A percentile compares a stretch with the other conserved stretches of the same genome.
phyloP scores from a whole-genome alignment of 73 alveolate genomes.

The Tetrahymena malaccensis region DNA sequence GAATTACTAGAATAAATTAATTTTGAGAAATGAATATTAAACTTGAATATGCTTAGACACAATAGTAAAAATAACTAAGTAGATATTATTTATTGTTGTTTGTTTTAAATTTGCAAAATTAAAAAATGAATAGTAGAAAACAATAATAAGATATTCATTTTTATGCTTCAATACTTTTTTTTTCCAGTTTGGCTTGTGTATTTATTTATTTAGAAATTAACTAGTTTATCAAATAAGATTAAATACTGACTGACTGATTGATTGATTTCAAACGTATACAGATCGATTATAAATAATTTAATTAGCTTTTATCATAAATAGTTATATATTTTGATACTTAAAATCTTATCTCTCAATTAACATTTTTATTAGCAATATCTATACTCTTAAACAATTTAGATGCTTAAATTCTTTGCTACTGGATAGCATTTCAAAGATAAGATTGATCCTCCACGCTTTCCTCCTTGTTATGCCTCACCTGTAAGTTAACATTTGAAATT shows the following conservation, averaged over 20 bases:
- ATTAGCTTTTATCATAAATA: not conserved
- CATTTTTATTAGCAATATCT: not conserved
- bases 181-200: no score
- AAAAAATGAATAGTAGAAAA: not conserved
- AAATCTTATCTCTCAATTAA: not conserved
- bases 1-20: not conserved
- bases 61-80: not conserved
- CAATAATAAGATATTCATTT: no score
- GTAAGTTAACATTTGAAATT: not conserved
- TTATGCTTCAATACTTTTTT: no score
- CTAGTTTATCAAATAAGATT: not conserved
- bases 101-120: not conserved
- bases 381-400: not conserved
- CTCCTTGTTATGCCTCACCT: not conserved
- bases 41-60: not conserved
- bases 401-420: not conserved
- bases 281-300: not conserved
- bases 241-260: not conserved
- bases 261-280: not conserved
- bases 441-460: not conserved
- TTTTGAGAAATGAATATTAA: not conserved
- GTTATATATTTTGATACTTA: not conserved
- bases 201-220: no score
- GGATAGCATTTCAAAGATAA: not conserved
- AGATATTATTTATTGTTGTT: not conserved